Percentiles rank a stretch among this genome's conserved stretches.
These are phyloP conservation scores for Hondaea fermentalgiana DNA, from an alignment of 108 stramenopile species.

Conservation along the genomic window DNA sequence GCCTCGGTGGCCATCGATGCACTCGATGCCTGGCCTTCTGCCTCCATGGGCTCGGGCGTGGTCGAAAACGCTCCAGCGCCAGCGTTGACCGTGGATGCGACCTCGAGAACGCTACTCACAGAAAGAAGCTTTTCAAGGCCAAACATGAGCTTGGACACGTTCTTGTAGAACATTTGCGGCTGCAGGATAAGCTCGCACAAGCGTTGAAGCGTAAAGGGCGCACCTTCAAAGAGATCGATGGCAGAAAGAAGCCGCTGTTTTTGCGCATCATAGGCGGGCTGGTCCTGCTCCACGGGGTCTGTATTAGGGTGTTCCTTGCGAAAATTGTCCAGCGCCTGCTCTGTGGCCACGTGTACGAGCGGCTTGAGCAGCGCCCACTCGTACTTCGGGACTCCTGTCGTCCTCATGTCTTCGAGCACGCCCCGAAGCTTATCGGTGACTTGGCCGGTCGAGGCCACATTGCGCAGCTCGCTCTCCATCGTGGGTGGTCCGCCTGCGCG, in stretches of 20 bases:
- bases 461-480: neutral
- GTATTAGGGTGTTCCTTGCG: neutral
- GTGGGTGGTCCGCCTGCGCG: neutral
- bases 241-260: neutral
- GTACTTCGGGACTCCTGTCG: neutral
- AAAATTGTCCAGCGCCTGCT: neutral
- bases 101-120: conserved; percentile 5
- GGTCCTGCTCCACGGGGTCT: neutral
- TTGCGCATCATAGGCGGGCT: neutral
- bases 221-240: neutral
- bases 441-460: neutral
- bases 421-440: neutral
- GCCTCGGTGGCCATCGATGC: neutral
- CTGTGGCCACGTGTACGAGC: neutral
- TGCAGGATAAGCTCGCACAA: neutral
- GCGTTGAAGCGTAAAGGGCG: neutral
- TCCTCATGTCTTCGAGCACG: neutral
- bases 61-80: neutral
- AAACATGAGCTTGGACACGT: neutral
- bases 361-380: neutral
- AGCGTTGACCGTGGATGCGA: neutral
- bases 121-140: conserved; percentile 8
- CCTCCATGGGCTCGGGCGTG: neutral
- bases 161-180: neutral
- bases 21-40: neutral